Conservation (phyloP, 73 alveolate species). For the Tetrahymena elliotti region DNA sequence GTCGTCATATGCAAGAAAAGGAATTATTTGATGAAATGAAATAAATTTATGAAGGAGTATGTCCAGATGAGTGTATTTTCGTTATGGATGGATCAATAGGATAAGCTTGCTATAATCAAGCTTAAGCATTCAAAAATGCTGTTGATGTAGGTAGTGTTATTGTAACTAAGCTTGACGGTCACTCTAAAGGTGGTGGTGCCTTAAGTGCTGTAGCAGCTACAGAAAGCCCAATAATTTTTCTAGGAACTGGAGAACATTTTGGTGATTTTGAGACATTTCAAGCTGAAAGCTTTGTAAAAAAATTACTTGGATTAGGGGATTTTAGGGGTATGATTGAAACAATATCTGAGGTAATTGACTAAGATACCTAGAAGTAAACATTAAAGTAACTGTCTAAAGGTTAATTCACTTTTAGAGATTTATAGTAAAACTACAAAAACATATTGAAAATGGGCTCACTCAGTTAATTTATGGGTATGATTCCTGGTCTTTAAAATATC, state of each 20-base stretch:
- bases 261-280: slow-evolving; percentile 93
- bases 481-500: neutral
- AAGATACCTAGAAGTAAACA: slow-evolving; percentile 85
- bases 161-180: slow-evolving; percentile 98
- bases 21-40: slow-evolving; percentile 98
- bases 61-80: slow-evolving; percentile 93
- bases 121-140: slow-evolving; percentile 92
- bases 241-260: slow-evolving; percentile 98
- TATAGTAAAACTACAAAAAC: neutral
- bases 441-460: neutral
- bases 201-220: slow-evolving; percentile 95
- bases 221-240: slow-evolving; percentile 89
- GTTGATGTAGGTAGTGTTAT: slow-evolving; percentile 97
- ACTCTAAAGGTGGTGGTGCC: slow-evolving; percentile 99
- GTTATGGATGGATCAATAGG: slow-evolving; percentile 91
- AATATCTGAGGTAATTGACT: slow-evolving; percentile 89
- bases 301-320: slow-evolving; percentile 92
- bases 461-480: neutral
- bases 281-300: slow-evolving; percentile 88
- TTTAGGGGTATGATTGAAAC: slow-evolving; percentile 82
- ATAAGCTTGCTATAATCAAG: slow-evolving; percentile 54
- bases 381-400: slow-evolving; percentile 87
- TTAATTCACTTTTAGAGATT: slow-evolving; percentile 18
- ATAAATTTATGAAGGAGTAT: slow-evolving; percentile 83
- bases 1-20: slow-evolving; percentile 97